Percentiles rank a stretch among this genome's conserved stretches.
phyloP scores from a whole-genome alignment of 192 early-diverging fungal genomes.

The Backusella tuberculispora region DNA sequence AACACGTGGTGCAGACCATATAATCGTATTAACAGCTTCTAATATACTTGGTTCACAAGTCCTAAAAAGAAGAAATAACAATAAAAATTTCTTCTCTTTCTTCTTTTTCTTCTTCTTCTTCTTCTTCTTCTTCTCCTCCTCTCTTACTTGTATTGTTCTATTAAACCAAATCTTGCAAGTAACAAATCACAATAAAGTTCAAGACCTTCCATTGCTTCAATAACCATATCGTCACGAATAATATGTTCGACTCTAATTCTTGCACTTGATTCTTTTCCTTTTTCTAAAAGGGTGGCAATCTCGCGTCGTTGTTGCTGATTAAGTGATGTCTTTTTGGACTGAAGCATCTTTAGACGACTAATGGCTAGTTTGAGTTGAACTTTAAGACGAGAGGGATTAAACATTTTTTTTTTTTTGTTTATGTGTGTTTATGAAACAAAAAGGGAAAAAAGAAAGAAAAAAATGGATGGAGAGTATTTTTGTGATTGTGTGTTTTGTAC shows the following conservation, averaged over 20 bases:
- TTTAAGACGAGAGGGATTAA: constrained; percentile 70
- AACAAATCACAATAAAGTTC: constrained; percentile 92
- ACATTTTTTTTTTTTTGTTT: constrained; percentile 38
- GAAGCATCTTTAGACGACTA: constrained; percentile 85
- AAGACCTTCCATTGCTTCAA: constrained; percentile 93
- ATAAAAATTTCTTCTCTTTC: constrained; percentile 21
- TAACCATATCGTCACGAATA: constrained; percentile 91
- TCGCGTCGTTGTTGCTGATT: constrained; percentile 81
- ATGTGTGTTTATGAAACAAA: neutral
- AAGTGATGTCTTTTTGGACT: constrained; percentile 82
- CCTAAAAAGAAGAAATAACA: too few species aligned
- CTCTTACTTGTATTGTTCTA: constrained; percentile 78
- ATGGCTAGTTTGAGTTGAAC: constrained; percentile 89
- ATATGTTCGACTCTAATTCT: constrained; percentile 89
- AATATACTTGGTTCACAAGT: constrained; percentile 79
- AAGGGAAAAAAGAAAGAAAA: neutral
- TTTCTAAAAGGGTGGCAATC: constrained; percentile 81
- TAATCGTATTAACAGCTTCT: constrained; percentile 90
- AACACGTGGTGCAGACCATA: constrained; percentile 87
- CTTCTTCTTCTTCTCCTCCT: neutral
- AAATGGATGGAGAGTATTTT: neutral
- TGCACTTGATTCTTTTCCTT: constrained; percentile 85
- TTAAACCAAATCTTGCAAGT: constrained; percentile 83
- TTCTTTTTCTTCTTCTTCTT: neutral
- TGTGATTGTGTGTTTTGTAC: neutral